Evolutionary conservation across 768 basidiomycete genomes (phyloP), one percentile per base, ranked within the genome.

Genomic region (Collybia sordida): DNA sequence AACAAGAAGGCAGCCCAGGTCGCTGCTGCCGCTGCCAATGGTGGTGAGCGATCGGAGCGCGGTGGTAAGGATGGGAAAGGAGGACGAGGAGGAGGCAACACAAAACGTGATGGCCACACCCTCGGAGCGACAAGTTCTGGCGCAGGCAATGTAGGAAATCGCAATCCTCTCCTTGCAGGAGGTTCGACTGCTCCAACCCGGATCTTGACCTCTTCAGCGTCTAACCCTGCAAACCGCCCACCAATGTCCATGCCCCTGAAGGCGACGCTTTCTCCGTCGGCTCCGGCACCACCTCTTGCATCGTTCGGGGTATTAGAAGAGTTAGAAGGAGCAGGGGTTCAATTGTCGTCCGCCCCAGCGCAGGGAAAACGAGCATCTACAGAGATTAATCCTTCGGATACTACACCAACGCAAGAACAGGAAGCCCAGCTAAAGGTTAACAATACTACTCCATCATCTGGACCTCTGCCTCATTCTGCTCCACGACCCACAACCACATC

Each of bases 1-100:
- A 98, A 98, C 74, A 98, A 98, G 75, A 92, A 92, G 64, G 85
- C 89, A 12, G 91, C 91, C 0, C 90, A 92, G 60, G 64, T 79
- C 24, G 83, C 85, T 3, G 80, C 81, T 0, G 77, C 74, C 35
- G 69, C 71, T 3, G 72, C 74, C 5, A 72, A 64, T 12, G 65
- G 72, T 17, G 64, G 53, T 11, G 60, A 65, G 19, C 66, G 65
- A 44, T 60, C 66, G 5, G 58, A 57, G n/a, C 49, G 56, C 25
- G 55, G 55, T 25, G 48, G 56, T 35, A 56, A 57, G 47, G 53
- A 62, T 15, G 55, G 71, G 61, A 72, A 42, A 54, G 68, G 46
- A 60, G 71, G 50, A 61, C 53, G 71, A 22, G 73, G 70, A 37
- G 70, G 61, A 9, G 64, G 63, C 2, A 73, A 65, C 44, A 55